Conservation (phyloP, 306 rosid species). For the Neltuma alba region DNA sequence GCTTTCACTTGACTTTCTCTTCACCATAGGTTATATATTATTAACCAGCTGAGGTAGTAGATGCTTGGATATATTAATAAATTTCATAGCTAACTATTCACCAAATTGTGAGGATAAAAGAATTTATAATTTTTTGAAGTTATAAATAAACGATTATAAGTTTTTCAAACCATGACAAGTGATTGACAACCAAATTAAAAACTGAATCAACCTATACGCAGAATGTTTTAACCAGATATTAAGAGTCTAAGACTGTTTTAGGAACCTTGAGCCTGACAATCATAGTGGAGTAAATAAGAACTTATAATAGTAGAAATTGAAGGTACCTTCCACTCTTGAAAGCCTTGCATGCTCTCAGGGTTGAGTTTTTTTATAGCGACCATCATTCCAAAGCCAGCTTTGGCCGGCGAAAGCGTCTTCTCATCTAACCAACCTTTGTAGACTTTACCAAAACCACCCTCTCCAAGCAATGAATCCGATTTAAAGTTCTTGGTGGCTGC, state of each 20-base stretch:
- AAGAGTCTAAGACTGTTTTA: background rate
- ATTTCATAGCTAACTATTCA: background rate
- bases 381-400: conserved; percentile 54
- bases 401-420: conserved; percentile 67
- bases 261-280: background rate
- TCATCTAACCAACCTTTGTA: conserved; percentile 89
- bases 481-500: conserved; percentile 70
- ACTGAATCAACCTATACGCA: background rate
- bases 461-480: conserved; percentile 65
- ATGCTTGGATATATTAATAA: background rate
- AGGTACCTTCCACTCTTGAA: conserved; percentile 65
- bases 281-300: background rate
- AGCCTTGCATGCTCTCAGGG: conserved; percentile 74
- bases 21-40: background rate
- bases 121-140: background rate
- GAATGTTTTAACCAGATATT: background rate
- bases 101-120: background rate
- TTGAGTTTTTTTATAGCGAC: conserved; percentile 84
- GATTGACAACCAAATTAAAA: background rate
- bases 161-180: background rate
- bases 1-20: background rate
- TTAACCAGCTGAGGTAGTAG: background rate
- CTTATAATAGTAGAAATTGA: background rate
- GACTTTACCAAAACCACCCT: conserved; percentile 90
- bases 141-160: background rate